phyloP scores from a whole-genome alignment of 163 green algal species.

The Scenedesmus sp. region DNA sequence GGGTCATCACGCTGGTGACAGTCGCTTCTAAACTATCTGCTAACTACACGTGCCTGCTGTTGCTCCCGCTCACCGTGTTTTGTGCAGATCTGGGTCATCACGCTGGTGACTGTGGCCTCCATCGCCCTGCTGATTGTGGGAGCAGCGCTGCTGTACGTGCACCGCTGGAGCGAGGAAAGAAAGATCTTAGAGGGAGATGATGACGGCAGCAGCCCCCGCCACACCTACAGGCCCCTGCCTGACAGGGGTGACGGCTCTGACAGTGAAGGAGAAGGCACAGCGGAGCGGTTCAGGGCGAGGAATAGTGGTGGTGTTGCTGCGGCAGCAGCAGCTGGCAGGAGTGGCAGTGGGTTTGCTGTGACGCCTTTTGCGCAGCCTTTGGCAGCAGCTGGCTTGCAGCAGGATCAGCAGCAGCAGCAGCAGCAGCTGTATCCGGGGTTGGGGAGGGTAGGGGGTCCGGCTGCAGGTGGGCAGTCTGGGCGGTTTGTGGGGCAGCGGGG shows the following conservation, averaged over 20 bases:
- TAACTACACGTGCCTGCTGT: background rate
- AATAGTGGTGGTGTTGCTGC: background rate
- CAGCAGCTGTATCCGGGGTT: background rate
- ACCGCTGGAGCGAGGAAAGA: conserved; percentile 38
- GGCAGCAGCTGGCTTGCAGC: background rate
- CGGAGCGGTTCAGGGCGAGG: background rate
- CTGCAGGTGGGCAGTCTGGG: background rate
- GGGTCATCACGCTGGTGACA: conserved; percentile 31
- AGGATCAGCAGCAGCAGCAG: background rate
- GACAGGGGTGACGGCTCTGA: conserved; percentile 4
- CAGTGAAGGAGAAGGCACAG: conserved; percentile 24
- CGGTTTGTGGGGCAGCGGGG: background rate
- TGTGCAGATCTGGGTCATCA: conserved; percentile 48
- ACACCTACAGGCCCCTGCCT: conserved; percentile 19
- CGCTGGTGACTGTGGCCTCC: conserved; percentile 40
- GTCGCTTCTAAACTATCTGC: background rate
- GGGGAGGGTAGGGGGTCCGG: background rate
- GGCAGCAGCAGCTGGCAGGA: background rate
- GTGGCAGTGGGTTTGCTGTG: background rate
- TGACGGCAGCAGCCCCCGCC: background rate
- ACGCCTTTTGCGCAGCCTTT: background rate
- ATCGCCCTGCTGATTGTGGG: conserved; percentile 36
- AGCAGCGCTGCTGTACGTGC: conserved; percentile 37
- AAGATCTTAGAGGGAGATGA: background rate
- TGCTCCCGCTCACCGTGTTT: background rate